Conservation (phyloP, 805 yeast genomes). For the Kluyveromyces wickerhamii region DNA sequence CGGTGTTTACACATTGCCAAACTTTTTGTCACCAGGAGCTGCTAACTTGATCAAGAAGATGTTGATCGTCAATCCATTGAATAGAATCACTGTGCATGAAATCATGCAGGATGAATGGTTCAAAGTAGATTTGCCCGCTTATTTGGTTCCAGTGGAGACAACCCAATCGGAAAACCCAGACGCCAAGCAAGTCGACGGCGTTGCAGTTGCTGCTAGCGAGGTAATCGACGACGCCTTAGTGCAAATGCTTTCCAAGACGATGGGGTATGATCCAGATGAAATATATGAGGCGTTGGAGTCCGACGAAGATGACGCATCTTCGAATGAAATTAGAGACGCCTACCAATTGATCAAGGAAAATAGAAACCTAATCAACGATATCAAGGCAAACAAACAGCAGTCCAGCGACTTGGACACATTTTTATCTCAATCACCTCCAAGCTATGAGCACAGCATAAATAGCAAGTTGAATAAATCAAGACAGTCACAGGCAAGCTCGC, state of each 20-base stretch:
- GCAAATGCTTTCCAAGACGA: slow-evolving; percentile 62
- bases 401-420: slow-evolving; percentile 50
- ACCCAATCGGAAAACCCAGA: slow-evolving; percentile 17
- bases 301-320: slow-evolving; percentile 39
- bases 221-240: slow-evolving; percentile 72
- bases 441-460: slow-evolving; percentile 27
- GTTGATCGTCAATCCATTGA: slow-evolving; percentile 91
- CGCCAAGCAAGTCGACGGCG: slow-evolving; percentile 8
- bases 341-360: slow-evolving; percentile 78
- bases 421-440: slow-evolving; percentile 55
- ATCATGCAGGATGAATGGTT: slow-evolving; percentile 95
- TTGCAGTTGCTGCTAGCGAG: slow-evolving; percentile 13
- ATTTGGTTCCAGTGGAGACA: slow-evolving; percentile 47
- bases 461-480: slow-evolving; percentile 7
- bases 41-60: slow-evolving; percentile 73
- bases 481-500: slow-evolving; percentile 4
- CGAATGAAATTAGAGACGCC: slow-evolving; percentile 78
- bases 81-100: slow-evolving; percentile 86
- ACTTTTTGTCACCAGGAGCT: slow-evolving; percentile 79
- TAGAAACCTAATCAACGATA: slow-evolving; percentile 57
- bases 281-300: slow-evolving; percentile 59
- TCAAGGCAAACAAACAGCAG: slow-evolving; percentile 38
- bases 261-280: slow-evolving; percentile 86
- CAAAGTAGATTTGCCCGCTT: slow-evolving; percentile 68
- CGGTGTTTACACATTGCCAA: slow-evolving; percentile 89